phyloP scores from a whole-genome alignment of 2,329 filamentous ascomycete genomes.

The Ophiocordyceps camponoti-rufipedis region DNA sequence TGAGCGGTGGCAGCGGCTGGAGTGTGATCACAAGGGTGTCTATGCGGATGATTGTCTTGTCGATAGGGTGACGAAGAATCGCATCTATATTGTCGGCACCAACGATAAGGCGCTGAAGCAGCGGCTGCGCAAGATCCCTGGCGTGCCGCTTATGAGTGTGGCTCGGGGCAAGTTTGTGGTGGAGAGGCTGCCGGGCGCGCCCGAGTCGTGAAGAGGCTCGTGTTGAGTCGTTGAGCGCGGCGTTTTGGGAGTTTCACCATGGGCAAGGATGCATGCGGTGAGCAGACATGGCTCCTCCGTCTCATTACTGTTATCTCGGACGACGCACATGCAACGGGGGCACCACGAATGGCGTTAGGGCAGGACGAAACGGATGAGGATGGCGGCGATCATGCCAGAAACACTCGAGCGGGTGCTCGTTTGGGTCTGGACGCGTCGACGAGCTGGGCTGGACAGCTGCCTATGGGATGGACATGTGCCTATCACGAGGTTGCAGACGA shows the following conservation, averaged over 20 bases:
- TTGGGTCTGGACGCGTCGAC: too few relatives aligned
- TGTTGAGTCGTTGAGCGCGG: too few relatives aligned
- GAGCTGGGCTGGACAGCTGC: too few relatives aligned
- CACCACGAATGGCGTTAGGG: not conserved
- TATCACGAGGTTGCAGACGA: not conserved
- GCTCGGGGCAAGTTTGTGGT: constrained; percentile 86
- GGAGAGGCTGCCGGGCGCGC: constrained; percentile 74
- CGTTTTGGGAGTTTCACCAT: not conserved
- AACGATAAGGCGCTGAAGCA: constrained; percentile 69
- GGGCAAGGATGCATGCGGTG: not conserved
- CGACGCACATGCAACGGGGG: too few relatives aligned
- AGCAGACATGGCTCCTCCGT: too few relatives aligned
- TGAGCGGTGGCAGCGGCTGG: constrained; percentile 68
- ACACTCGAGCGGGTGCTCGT: not conserved
- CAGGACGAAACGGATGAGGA: not conserved
- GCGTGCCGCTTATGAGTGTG: constrained; percentile 61
- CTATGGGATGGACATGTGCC: not conserved
- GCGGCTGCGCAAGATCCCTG: constrained; percentile 53
- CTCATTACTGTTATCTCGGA: too few relatives aligned
- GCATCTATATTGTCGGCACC: constrained; percentile 63
- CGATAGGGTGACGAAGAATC: constrained; percentile 53
- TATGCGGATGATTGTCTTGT: constrained; percentile 74
- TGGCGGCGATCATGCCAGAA: not conserved
- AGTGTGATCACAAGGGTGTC: constrained; percentile 77
- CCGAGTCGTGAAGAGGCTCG: constrained; percentile 26